Evolutionary conservation across 106 monocot species (phyloP).

Genomic region (Phalaenopsis equestris): DNA sequence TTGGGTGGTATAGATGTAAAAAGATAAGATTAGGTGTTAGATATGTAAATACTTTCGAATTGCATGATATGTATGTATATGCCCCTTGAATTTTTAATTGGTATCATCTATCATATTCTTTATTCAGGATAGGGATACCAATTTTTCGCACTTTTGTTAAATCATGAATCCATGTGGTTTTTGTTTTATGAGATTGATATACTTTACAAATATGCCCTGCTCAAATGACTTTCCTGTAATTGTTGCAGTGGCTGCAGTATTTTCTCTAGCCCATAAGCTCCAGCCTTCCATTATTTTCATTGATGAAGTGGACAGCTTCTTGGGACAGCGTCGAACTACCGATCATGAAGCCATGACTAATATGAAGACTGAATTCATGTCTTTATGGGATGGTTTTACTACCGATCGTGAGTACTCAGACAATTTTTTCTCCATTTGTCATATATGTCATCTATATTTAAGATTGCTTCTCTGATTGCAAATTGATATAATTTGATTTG

Average conservation of each 20-base stretch:
- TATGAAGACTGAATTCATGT: conserved; percentile 99
- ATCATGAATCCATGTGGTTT: neutral
- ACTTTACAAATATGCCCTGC: neutral
- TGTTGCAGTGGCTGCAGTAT: conserved; percentile 83
- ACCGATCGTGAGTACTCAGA: conserved; percentile 45
- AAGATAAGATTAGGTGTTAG: no score
- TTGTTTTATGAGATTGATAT: neutral
- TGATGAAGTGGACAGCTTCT: conserved; percentile 94
- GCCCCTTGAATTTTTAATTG: neutral
- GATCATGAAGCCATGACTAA: conserved; percentile 96
- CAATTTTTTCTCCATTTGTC: neutral
- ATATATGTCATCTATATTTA: neutral
- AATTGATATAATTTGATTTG: neutral
- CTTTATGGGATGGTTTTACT: conserved; percentile 98
- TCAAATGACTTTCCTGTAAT: neutral
- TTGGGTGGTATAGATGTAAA: no score
- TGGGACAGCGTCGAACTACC: conserved; percentile 80
- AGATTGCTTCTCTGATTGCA: neutral
- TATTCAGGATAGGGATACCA: neutral
- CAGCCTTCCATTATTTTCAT: conserved; percentile 97
- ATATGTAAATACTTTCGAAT: no score
- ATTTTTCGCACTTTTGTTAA: neutral
- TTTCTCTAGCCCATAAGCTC: conserved; percentile 80
- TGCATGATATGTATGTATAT: no score
- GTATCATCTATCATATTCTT: neutral